A percentile compares a stretch with the other conserved stretches of the same genome.
These are phyloP conservation scores for Gracilaria gracilis DNA, from an alignment of 23 red algal species.

Conservation along the genomic window DNA sequence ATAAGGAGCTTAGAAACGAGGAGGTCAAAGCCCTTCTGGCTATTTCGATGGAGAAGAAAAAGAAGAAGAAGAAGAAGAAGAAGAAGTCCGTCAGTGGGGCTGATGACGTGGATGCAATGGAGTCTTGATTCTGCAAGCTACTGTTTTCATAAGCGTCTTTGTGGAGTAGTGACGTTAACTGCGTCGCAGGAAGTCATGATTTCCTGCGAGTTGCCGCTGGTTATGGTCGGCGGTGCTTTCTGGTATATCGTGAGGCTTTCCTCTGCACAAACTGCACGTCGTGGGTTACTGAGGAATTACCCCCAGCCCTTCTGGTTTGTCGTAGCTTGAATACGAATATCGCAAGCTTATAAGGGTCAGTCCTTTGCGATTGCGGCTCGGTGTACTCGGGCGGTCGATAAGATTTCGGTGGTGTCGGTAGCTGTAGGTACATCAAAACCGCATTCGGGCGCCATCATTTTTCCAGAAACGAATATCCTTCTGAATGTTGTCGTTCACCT, in stretches of 20 bases:
- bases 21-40: slow-evolving; percentile 78
- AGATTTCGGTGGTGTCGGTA: not conserved
- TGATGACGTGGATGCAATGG: slow-evolving; percentile 61
- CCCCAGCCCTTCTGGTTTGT: not conserved
- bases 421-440: not conserved
- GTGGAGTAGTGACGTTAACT: not conserved
- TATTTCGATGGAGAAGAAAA: slow-evolving; percentile 70
- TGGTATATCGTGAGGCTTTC: not conserved
- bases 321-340: not conserved
- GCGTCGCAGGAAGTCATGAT: too few species aligned
- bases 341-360: not conserved
- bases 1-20: slow-evolving; percentile 72
- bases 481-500: not conserved
- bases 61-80: slow-evolving; percentile 90
- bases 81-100: slow-evolving; percentile 44
- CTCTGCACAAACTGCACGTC: not conserved
- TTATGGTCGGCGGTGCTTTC: not conserved
- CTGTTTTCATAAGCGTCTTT: not conserved
- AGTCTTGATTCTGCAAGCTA: slow-evolving; percentile 7
- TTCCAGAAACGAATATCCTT: not conserved
- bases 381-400: not conserved
- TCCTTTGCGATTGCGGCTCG: not conserved
- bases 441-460: not conserved
- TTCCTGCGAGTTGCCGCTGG: too few species aligned
- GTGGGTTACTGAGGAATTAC: not conserved